Base-by-base conservation (phyloP, 1,139 yeast species). In the Trichomonascaceae sp. region DNA sequence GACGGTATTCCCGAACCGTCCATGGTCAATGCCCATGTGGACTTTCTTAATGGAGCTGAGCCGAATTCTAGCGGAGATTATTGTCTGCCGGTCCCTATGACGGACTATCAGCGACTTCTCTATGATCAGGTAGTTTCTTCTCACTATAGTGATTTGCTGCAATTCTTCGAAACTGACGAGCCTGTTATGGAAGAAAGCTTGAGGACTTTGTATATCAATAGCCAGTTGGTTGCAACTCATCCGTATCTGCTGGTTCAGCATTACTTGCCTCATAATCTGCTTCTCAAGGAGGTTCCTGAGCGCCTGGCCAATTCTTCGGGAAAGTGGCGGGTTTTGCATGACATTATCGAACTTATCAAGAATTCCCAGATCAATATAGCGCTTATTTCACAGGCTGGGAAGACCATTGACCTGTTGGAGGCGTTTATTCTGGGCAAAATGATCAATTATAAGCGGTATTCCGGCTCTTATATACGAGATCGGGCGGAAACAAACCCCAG, bases 121-220 rank as follows among this genome's bases (percentile, higher is more conserved):
- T 87, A 93, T n/a, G 96, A 91, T 70, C 96, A 90, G 66, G 90
- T 93, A 30, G 87, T 93, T 7, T 87, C 96, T 1, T 74, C 90
- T 47, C 98, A 93, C 69, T 90, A 90, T 66, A 83, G 95, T 38
- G 98, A 91, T 66, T 88, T 93, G 54, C 74, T 91, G 62, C 85
- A 89, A 70, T 89, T 85, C 68, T 90, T 89, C 65, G 96, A 89
- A 67, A 82, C 88, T 0, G 69, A 70, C 38, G 74, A 76, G 51
- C 70, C 69, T 43, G 80, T 85, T 52, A 80, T 87, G 49, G 67
- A 84, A 86, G 20, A 62, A 50, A 62, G 66, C 13, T 74, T 90
- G 63, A 81, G 82, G 58, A 86, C 88, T 7, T 79, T 95, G 69
- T 81, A 87, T 59, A 72, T 79, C 57, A 90, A 89, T 70, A 81